phyloP scores from a whole-genome alignment of 768 basidiomycete genomes.

The Amanita muscaria region DNA sequence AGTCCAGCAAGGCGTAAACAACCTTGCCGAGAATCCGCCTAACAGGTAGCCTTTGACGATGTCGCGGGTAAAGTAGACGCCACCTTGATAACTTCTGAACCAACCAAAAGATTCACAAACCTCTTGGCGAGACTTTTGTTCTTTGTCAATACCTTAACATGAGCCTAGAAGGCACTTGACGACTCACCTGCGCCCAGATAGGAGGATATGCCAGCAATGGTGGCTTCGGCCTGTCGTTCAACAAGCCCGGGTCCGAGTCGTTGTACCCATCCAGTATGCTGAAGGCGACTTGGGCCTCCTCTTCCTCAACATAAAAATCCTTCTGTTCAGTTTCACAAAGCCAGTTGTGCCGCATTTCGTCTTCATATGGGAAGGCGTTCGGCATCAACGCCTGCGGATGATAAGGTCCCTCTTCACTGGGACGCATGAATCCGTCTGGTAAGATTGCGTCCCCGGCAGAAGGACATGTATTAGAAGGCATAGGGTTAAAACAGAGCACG shows the following conservation, averaged over 20 bases:
- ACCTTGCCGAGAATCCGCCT: conserved; percentile 63
- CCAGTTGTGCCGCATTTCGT: neutral
- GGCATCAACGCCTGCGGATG: too few species aligned
- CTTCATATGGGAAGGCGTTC: neutral
- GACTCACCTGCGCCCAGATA: conserved; percentile 35
- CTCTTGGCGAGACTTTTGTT: conserved; percentile 66
- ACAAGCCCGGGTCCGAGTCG: neutral
- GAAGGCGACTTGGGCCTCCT: too few species aligned
- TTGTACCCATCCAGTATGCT: neutral
- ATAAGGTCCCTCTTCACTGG: too few species aligned
- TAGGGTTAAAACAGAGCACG: too few species aligned
- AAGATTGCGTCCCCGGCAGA: too few species aligned
- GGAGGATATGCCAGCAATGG: conserved; percentile 26
- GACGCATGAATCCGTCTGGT: too few species aligned
- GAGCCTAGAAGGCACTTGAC: neutral
- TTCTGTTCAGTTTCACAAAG: neutral
- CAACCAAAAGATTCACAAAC: conserved; percentile 73
- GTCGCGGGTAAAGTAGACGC: conserved; percentile 59
- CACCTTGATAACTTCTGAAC: conserved; percentile 72
- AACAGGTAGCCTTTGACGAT: conserved; percentile 70
- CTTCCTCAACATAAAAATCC: neutral
- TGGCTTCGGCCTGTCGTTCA: conserved; percentile 11
- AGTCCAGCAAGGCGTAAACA: neutral
- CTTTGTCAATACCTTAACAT: conserved; percentile 4
- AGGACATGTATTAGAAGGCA: too few species aligned